Evolutionary conservation across 331 rosid species (phyloP).

Genomic region (Phaseolus coccineus): DNA sequence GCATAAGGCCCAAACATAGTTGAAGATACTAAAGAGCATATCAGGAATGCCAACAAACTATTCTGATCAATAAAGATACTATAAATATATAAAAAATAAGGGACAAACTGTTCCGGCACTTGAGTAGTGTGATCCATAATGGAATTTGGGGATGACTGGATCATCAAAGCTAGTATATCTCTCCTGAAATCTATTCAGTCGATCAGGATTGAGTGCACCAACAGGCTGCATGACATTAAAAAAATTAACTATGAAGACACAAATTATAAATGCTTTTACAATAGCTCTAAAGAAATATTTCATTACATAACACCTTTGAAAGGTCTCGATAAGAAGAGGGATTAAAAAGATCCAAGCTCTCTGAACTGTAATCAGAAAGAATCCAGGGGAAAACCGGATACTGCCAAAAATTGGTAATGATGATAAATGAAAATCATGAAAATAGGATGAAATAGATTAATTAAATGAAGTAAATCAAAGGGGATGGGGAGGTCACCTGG

Average conservation of each 20-base stretch:
- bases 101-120: slow-evolving; percentile 94
- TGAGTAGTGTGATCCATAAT: slow-evolving; percentile 94
- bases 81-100: slow-evolving; percentile 13
- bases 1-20: slow-evolving; percentile 19
- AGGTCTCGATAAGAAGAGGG: slow-evolving; percentile 92
- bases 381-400: slow-evolving; percentile 99
- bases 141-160: slow-evolving; percentile 94
- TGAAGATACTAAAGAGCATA: slow-evolving; percentile 22
- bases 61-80: slow-evolving; percentile 33
- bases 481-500: slow-evolving; percentile 62
- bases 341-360: slow-evolving; percentile 84
- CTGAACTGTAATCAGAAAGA: slow-evolving; percentile 92
- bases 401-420: slow-evolving; percentile 59
- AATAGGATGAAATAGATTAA: slow-evolving; percentile 33
- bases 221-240: slow-evolving; percentile 68
- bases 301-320: slow-evolving; percentile 70
- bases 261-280: slow-evolving; percentile 9
- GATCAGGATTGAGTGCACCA: slow-evolving; percentile 82
- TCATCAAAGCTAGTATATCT: slow-evolving; percentile 91
- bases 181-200: slow-evolving; percentile 85
- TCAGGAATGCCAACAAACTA: slow-evolving; percentile 24
- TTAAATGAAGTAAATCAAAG: slow-evolving; percentile 23
- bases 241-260: slow-evolving; percentile 27
- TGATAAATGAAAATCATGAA: slow-evolving; percentile 46
- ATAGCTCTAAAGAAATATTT: slow-evolving; percentile 32